Conservation (phyloP, 2,329 filamentous ascomycete genomes). For the Lasiodiplodia citricola region DNA sequence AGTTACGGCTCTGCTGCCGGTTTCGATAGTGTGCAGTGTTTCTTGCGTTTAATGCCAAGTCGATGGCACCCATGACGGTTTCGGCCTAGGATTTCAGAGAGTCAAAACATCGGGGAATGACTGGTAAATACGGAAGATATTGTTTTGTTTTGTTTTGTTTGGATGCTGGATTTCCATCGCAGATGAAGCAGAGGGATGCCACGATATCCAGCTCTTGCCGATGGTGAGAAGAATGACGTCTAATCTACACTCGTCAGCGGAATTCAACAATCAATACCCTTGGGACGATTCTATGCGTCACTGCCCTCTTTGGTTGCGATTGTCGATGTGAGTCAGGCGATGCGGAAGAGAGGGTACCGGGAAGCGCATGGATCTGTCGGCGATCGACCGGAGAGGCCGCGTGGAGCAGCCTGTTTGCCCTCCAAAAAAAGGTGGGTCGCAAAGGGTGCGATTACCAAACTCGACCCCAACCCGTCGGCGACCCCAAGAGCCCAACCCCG, state of each 20-base stretch:
- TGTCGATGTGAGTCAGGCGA: not conserved
- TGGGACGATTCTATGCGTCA: not conserved
- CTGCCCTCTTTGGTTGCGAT: not conserved
- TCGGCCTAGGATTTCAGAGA: not conserved
- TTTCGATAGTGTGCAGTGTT: not conserved
- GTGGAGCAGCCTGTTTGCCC: not conserved
- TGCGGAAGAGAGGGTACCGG: not conserved
- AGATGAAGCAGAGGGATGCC: too few relatives aligned
- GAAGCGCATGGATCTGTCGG: not conserved
- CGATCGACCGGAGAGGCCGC: conserved; percentile 5
- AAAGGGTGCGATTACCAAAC: not conserved
- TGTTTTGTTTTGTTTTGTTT: too few relatives aligned
- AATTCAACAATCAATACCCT: too few relatives aligned
- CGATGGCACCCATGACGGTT: not conserved
- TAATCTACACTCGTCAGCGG: too few relatives aligned
- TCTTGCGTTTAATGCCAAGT: not conserved
- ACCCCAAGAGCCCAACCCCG: too few relatives aligned
- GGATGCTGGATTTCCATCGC: too few relatives aligned
- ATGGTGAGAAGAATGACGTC: too few relatives aligned
- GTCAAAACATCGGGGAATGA: too few relatives aligned
- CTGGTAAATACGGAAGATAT: not conserved
- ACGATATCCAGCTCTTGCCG: too few relatives aligned
- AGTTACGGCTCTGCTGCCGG: conserved; percentile 5
- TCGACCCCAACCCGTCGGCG: too few relatives aligned
- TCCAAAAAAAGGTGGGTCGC: not conserved